These are phyloP conservation scores for Komagataella mondaviorum DNA, from an alignment of 805 yeast species.

Conservation along the genomic window DNA sequence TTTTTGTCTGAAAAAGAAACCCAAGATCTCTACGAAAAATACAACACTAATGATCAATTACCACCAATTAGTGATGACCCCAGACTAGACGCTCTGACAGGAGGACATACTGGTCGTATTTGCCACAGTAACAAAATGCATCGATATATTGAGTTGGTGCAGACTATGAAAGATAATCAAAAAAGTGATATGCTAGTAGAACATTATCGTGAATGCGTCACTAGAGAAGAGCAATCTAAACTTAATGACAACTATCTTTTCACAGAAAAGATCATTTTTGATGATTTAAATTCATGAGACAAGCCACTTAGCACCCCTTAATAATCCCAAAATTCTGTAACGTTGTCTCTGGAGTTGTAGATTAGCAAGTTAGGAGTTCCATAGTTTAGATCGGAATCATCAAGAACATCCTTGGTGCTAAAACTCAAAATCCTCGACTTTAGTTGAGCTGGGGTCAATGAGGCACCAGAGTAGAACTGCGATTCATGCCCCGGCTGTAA, in stretches of 20 bases:
- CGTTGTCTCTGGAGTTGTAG: not conserved
- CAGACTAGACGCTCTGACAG: not conserved
- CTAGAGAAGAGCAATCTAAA: not conserved
- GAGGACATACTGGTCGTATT: not conserved
- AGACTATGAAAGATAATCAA: not conserved
- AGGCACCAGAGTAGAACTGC: conserved; percentile 12
- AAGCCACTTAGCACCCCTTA: not conserved
- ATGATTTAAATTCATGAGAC: not conserved
- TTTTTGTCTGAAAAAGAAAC: not conserved
- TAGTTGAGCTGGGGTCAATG: conserved; percentile 57
- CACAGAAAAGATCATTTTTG: not conserved
- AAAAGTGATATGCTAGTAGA: not conserved
- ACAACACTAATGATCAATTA: not conserved
- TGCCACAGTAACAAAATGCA: conserved; percentile 5
- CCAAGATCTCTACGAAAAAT: not conserved
- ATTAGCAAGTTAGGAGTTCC: not conserved
- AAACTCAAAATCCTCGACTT: conserved; percentile 62
- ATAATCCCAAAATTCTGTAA: not conserved
- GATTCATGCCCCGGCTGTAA: not conserved
- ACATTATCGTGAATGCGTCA: not conserved
- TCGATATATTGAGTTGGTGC: conserved; percentile 4
- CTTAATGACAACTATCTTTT: not conserved
- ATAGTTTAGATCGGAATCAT: not conserved
- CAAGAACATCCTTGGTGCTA: conserved; percentile 45
- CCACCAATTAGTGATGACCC: not conserved